Conservation (phyloP, 495 filamentous ascomycete genomes). For the Acidiella bohemica region DNA sequence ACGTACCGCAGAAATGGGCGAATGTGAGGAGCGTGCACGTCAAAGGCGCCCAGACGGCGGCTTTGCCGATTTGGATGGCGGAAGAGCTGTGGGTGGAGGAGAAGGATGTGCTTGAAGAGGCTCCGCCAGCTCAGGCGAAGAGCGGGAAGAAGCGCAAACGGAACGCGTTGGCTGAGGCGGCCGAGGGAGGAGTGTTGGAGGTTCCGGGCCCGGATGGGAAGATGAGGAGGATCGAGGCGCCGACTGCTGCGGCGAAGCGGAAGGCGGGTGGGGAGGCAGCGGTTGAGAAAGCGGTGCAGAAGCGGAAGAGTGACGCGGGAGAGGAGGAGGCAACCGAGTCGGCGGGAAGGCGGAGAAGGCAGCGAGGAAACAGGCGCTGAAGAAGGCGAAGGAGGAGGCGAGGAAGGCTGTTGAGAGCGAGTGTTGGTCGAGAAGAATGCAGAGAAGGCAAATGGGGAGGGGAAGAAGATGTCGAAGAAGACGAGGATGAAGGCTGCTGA, state of each 20-base stretch:
- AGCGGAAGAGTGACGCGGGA: constrained; percentile 25
- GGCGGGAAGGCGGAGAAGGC: constrained; percentile 19
- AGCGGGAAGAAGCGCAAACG: constrained; percentile 53
- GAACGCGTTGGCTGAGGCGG: constrained; percentile 2
- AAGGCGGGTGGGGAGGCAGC: constrained; percentile 25
- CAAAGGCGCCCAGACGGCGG: constrained; percentile 73
- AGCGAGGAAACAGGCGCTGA: constrained; percentile 35
- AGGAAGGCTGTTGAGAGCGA: constrained; percentile 12
- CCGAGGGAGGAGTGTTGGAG: constrained; percentile 6
- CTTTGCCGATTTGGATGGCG: constrained; percentile 83
- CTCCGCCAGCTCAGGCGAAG: constrained; percentile 26
- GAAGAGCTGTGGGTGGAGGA: constrained; percentile 81
- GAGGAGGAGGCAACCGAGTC: constrained; percentile 34
- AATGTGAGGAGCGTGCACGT: constrained; percentile 73
- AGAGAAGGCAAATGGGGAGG: constrained; percentile 1
- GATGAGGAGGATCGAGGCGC: constrained; percentile 11
- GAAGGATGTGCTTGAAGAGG: constrained; percentile 50
- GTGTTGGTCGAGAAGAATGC: not conserved
- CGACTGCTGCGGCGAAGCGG: not conserved
- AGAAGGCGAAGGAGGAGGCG: constrained; percentile 36
- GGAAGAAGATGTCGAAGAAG: constrained; percentile 2
- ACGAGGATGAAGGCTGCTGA: constrained; percentile 7
- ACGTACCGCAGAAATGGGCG: constrained; percentile 69
- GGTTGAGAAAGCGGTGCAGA: constrained; percentile 23
- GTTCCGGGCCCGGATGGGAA: constrained; percentile 27